Evolutionary conservation across 495 filamentous ascomycete genomes (phyloP).

Genomic region (Xylaria intraflava): DNA sequence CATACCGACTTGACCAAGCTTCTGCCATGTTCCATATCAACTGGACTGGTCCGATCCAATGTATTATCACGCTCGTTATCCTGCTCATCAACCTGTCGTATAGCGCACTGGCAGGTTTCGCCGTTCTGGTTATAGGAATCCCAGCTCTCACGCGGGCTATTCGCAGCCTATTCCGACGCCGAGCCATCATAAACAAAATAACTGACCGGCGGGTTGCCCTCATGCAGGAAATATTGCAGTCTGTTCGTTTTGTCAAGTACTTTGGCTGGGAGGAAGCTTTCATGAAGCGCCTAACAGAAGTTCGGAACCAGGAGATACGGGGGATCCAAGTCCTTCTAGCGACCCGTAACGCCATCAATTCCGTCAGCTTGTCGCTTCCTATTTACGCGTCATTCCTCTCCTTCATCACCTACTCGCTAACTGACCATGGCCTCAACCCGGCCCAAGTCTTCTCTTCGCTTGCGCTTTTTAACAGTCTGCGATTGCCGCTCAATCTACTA

Average conservation of each 20-base stretch:
- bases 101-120: slow-evolving; percentile 83
- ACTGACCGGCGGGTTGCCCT: slow-evolving; percentile 86
- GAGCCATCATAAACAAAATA: slow-evolving; percentile 78
- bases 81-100: slow-evolving; percentile 81
- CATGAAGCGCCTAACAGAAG: slow-evolving; percentile 62
- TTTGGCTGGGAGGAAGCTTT: slow-evolving; percentile 93
- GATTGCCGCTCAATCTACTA: slow-evolving; percentile 82
- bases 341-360: slow-evolving; percentile 78
- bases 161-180: slow-evolving; percentile 59
- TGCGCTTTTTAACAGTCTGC: slow-evolving; percentile 84
- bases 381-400: slow-evolving; percentile 91
- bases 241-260: slow-evolving; percentile 90
- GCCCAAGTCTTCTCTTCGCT: slow-evolving; percentile 86
- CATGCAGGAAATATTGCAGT: slow-evolving; percentile 87
- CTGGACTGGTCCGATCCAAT: slow-evolving; percentile 76
- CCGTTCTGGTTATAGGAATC: slow-evolving; percentile 67
- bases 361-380: slow-evolving; percentile 66
- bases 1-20: slow-evolving; percentile 81
- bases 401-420: slow-evolving; percentile 86
- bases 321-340: slow-evolving; percentile 73
- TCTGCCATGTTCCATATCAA: slow-evolving; percentile 82
- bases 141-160: slow-evolving; percentile 70
- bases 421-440: slow-evolving; percentile 61
- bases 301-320: slow-evolving; percentile 66
- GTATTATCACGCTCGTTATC: slow-evolving; percentile 69